Percentiles rank a stretch among this genome's conserved stretches.
Evolutionary conservation across 2,329 filamentous ascomycete species (phyloP).

Genomic region (Stagonosporopsis chrysanthemi): DNA sequence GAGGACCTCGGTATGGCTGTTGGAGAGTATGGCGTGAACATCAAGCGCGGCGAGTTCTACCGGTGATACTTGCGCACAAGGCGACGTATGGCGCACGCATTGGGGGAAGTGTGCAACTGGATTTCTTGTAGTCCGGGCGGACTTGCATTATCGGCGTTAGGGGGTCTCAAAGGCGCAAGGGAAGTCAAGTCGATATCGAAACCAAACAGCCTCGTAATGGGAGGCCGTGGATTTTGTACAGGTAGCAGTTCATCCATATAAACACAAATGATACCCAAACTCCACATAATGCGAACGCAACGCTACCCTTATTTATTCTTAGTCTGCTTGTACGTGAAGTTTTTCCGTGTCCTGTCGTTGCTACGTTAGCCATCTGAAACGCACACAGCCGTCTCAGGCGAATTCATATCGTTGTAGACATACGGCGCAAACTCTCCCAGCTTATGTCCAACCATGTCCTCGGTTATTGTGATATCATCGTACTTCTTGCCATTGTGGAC

Average conservation of each 20-base stretch:
- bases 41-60: constrained; percentile 98
- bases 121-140: constrained; percentile 1
- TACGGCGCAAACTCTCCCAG: constrained; percentile 91
- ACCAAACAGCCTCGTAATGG: background rate
- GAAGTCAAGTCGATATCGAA: constrained; percentile 3
- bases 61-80: constrained; percentile 60
- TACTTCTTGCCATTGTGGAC: constrained; percentile 93
- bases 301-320: constrained; percentile 68
- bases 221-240: constrained; percentile 42
- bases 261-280: constrained; percentile 49
- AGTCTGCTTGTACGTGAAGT: constrained; percentile 72
- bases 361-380: constrained; percentile 9
- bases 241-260: constrained; percentile 42
- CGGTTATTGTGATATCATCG: constrained; percentile 81
- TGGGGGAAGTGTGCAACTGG: background rate
- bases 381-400: background rate
- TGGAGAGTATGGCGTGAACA: constrained; percentile 95
- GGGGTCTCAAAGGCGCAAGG: constrained; percentile 30
- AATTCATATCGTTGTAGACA: constrained; percentile 41
- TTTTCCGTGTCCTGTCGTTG: constrained; percentile 67
- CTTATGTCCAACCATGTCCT: constrained; percentile 97
- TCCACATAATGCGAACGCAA: constrained; percentile 39
- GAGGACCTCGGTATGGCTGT: constrained; percentile 98
- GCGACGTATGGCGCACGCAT: background rate
- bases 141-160: constrained; percentile 41